Evolutionary conservation across 148 eudicot genomes (phyloP), one percentile per base, ranked within the genome.

Genomic region (Spergularia marina): DNA sequence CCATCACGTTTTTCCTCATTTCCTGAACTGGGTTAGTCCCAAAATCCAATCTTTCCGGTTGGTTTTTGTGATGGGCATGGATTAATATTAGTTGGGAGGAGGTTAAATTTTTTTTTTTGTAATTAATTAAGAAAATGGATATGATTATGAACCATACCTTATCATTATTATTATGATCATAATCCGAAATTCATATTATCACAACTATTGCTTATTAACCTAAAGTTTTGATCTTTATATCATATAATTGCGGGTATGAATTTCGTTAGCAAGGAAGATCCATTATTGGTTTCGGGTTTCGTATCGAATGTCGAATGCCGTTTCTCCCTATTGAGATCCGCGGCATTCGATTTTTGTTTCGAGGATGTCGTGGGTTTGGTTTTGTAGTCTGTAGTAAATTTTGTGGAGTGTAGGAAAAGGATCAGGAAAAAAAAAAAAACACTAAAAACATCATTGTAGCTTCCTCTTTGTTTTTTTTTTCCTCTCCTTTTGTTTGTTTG

Each of bases 311-410:
- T 74, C 74, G 79, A 71, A 86, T 84, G 90, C 65, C 82, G 82
- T 58, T 76, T 82, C 59, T 75, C 52, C 9, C 34, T 23, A 25
- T 60, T 69, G 53, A 64, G 64, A 83, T 87, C 44, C 30, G 34
- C 77, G 86, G 83, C 86, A 71, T 84, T 85, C 73, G 71, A 76
- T 51, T 78, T 82, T 23, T 61, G 56, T 73, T 44, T 6, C 21
- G 8, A 14, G 40, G 23, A 25, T 47, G 15, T 58, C 54, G 36
- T 23, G n/a, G 52, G 21, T 51, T 65, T 25, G 5, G 40, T 15
- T 56, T 21, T 63, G 44, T 39, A 11, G 68, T 18, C 13, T 59
- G 65, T 7, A 57, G 20, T 57, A 57, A 18, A 13, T 66, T 44
- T 41, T 41, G 36, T 30, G 36, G 36, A 30, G 36, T 66, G 1